Conservation (phyloP, 2,329 filamentous ascomycete genomes). For the Ceratocystiopsis brevicomis region DNA sequence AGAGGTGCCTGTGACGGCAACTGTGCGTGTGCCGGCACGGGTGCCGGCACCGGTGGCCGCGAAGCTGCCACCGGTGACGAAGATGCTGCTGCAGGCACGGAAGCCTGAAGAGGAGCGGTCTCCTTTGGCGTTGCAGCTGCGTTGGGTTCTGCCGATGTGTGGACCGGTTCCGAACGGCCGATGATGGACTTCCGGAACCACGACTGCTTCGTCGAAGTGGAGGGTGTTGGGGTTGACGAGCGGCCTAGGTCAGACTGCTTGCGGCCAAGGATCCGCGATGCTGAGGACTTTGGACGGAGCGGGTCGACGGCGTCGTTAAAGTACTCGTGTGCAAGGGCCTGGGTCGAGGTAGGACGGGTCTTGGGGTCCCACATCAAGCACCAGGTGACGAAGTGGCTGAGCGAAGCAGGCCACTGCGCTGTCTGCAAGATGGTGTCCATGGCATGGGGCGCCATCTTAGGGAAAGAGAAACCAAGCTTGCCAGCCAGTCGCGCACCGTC, state of each 20-base stretch:
- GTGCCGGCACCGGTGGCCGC: not conserved
- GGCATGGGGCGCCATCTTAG: conserved; percentile 95
- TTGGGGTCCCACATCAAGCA: conserved; percentile 98
- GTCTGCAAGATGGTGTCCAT: conserved; percentile 85
- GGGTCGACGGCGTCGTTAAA: conserved; percentile 87
- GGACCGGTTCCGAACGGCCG: conserved; percentile 45
- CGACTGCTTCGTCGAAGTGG: conserved; percentile 57
- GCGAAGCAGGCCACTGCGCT: conserved; percentile 76
- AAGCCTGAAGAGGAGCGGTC: not conserved
- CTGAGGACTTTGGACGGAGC: conserved; percentile 73
- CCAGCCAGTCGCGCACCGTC: conserved; percentile 83
- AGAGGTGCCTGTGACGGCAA: not conserved
- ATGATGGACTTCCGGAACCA: conserved; percentile 97
- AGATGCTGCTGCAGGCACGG: not conserved
- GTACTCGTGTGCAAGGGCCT: conserved; percentile 91
- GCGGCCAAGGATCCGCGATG: conserved; percentile 65
- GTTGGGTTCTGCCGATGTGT: conserved; percentile 23
- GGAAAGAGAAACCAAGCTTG: conserved; percentile 95
- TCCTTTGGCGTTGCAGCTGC: conserved; percentile 19
- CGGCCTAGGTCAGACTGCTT: conserved; percentile 75
- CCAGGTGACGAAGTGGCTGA: conserved; percentile 92
- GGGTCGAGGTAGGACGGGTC: conserved; percentile 70
- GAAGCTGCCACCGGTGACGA: not conserved
- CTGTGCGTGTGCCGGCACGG: conserved; percentile 1
- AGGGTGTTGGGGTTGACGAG: conserved; percentile 30